Evolutionary conservation across 192 early-diverging fungal species (phyloP), one percentile per base, ranked within the genome.

Genomic region (Phlyctochytrium bullatum): DNA sequence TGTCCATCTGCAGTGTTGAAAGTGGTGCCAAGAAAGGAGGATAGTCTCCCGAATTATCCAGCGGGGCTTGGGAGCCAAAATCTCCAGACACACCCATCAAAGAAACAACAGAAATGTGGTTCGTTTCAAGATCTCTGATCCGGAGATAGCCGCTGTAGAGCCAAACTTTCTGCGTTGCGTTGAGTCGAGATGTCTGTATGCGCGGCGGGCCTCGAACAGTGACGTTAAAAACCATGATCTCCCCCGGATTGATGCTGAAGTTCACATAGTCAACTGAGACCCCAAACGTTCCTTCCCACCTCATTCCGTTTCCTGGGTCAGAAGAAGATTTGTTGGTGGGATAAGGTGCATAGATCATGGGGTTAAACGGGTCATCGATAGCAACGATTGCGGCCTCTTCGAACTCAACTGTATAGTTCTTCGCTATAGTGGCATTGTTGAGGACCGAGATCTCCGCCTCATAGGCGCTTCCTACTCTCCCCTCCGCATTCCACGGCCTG

Each of bases 71-170:
- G 40, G 40, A 47, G 20, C 10, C 6, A 47, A 47, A 47, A 20
- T 47, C 20, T 47, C 69, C 69, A 2, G n/a, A 24, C 16, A 72
- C 29, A 29, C 69, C 69, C 16, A 34, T 36, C 61, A 67, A 72
- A 2, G 69, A 65, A 57, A 76, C 62, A n/a, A n/a, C n/a, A 1
- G 34, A 35, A 10, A 68, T 2, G 52, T 35, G 23, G 23, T 62
- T 24, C 17, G 53, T 65, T 2, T 51, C 3, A 59, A 59, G 33
- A 16, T 52, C 24, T 6, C 16, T 34, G 59, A 70, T 28, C 28
- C 52, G 25, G 65, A 76, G 52, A 54, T 64, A 76, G 28, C 74
- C 74, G 24, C 30, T 29, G 65, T 72, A 76, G 52, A 76, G 6
- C 40, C 40, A 47, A 20, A 47, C 40, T 20, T 47, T 47, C 20